phyloP scores from a whole-genome alignment of 495 filamentous ascomycete species.

The Aspergillus avenaceus region DNA sequence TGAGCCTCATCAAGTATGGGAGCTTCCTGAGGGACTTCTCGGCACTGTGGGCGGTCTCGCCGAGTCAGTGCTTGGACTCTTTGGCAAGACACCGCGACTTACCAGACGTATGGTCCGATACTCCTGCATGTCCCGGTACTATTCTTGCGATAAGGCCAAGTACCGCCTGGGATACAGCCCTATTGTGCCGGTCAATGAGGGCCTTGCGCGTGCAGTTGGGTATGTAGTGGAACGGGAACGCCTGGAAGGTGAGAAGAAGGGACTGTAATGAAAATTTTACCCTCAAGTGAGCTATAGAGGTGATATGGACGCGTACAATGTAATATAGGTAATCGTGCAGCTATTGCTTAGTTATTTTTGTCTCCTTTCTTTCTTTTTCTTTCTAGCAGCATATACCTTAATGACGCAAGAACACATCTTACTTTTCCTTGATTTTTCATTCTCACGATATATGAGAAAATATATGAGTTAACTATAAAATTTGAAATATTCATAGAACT shows the following conservation, averaged over 20 bases:
- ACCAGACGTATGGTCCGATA: slow-evolving; percentile 71
- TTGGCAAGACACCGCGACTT: slow-evolving; percentile 72
- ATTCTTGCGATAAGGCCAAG: slow-evolving; percentile 81
- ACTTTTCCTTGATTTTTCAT: too few species aligned
- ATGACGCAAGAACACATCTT: slow-evolving; percentile 8
- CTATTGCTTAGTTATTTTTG: not conserved
- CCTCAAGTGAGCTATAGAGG: not conserved
- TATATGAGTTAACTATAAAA: not conserved
- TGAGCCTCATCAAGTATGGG: slow-evolving; percentile 65
- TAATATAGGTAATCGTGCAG: slow-evolving; percentile 14
- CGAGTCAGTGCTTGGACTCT: slow-evolving; percentile 62
- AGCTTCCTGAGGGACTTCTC: slow-evolving; percentile 60
- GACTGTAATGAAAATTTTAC: slow-evolving; percentile 21
- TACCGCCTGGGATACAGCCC: slow-evolving; percentile 70
- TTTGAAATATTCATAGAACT: not conserved
- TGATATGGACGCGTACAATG: too few species aligned
- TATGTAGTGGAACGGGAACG: slow-evolving; percentile 55
- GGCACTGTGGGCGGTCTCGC: slow-evolving; percentile 61
- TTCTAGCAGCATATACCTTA: slow-evolving; percentile 6
- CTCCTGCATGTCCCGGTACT: slow-evolving; percentile 79
- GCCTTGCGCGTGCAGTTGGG: slow-evolving; percentile 63
- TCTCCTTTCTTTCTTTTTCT: too few species aligned
- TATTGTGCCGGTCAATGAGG: slow-evolving; percentile 70
- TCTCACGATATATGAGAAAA: too few species aligned
- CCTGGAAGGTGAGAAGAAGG: slow-evolving; percentile 40